Base-by-base conservation (phyloP, 2,329 filamentous ascomycete species). In the Xylaria sp. region DNA sequence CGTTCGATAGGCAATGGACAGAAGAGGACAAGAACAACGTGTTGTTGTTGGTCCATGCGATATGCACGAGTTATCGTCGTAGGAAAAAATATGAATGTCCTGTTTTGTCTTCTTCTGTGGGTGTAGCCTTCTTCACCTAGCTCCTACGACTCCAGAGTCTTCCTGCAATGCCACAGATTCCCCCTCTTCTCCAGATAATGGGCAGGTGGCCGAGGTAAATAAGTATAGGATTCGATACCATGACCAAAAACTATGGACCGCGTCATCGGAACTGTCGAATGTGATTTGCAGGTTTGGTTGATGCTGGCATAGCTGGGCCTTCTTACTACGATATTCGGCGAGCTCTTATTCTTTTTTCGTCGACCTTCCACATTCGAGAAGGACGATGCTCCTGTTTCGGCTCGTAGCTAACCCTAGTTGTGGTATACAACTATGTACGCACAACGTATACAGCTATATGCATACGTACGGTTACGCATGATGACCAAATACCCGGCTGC, bases 341-440 rank as follows among this genome's bases (percentile, higher is more conserved):
- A 64, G 59, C 46, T 46, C 49, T 58, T 44, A 20, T 61, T 61
- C 42, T 31, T 49, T 49, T 49, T 54, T 40, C n/a, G 36, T 59
- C 44, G 51, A 67, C 65, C 65, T 70, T 62, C 65, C 57, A 61
- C 51, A 62, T 69, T 67, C 36, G 60, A 67, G 48, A 23, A 46
- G 20, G 46, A 58, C 9, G 23, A 13, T 28, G 26, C 28, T 61
- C 48, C 56, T 13, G 40, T 62, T 59, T 59, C 26, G 33, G 26
- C 15, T 44, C 7, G 31, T 26, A 44, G 23, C 62, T 46, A 59
- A 33, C 20, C 36, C 36, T 28, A 26, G 36, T 17, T 46, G 54
- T 60, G 46, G 33, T 31, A 17, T 28, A 28, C 56, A n/a, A 20
- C 15, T 40, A 31, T 28, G 53, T 38, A 66, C 36, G 36, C 62